Percentiles rank a stretch among this genome's conserved stretches.
phyloP scores from a whole-genome alignment of 1,139 yeast species.

The Zygoascus meyerae region DNA sequence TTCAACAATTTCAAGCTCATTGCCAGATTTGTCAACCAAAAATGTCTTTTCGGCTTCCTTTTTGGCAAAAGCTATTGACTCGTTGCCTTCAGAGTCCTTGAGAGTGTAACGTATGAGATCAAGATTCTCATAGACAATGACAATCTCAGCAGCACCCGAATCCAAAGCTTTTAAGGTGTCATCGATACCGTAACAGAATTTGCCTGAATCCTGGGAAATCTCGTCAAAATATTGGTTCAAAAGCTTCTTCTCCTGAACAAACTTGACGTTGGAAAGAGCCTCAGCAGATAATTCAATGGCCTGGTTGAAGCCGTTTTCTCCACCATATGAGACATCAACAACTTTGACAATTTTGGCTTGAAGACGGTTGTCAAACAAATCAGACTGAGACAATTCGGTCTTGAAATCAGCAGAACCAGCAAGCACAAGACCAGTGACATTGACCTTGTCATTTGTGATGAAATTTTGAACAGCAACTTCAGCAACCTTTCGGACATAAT shows the following conservation, averaged over 20 bases:
- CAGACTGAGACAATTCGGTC: constrained; percentile 87
- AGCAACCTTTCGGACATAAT: constrained; percentile 95
- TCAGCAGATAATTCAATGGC: constrained; percentile 97
- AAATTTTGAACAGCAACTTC: constrained; percentile 97
- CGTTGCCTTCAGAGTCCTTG: constrained; percentile 77
- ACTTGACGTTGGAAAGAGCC: constrained; percentile 91
- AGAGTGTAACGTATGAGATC: constrained; percentile 77
- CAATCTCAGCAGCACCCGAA: constrained; percentile 88
- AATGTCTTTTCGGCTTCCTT: constrained; percentile 62
- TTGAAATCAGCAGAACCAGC: constrained; percentile 99
- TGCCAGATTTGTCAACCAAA: constrained; percentile 75
- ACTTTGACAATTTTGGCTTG: constrained; percentile 81
- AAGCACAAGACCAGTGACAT: constrained; percentile 85
- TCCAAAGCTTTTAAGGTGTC: constrained; percentile 95
- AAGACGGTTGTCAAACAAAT: constrained; percentile 84
- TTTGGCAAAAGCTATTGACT: constrained; percentile 60
- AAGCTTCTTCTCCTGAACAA: constrained; percentile 95
- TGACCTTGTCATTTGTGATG: constrained; percentile 86
- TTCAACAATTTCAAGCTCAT: constrained; percentile 78
- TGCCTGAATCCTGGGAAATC: constrained; percentile 94
- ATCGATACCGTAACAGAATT: constrained; percentile 94
- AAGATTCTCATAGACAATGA: constrained; percentile 89
- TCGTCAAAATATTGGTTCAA: constrained; percentile 90
- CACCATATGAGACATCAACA: constrained; percentile 97
- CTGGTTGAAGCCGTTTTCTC: constrained; percentile 98